These are phyloP conservation scores for Verbena officinalis DNA, from an alignment of 257 asterid genomes.

Conservation along the genomic window DNA sequence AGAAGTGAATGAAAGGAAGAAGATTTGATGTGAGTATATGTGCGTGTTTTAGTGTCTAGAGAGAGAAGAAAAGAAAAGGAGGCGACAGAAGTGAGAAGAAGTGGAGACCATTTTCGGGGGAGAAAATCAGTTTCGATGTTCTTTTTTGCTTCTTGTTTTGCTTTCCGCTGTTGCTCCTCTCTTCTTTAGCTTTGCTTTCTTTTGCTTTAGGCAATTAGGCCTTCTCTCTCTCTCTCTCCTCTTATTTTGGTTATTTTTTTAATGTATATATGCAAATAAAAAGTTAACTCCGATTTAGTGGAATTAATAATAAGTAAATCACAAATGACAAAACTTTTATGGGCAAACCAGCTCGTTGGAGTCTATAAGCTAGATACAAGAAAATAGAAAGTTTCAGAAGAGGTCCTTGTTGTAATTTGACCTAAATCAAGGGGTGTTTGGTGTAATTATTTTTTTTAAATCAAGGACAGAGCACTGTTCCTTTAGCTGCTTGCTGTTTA, in stretches of 20 bases:
- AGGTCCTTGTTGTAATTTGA: too few relatives aligned
- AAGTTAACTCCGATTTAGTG: neutral
- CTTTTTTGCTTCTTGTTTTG: constrained; percentile 43
- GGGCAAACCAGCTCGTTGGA: neutral
- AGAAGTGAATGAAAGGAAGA: constrained; percentile 25
- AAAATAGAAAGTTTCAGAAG: too few relatives aligned
- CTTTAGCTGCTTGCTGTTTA: constrained; percentile 15
- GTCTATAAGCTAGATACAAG: neutral
- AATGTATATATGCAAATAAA: neutral
- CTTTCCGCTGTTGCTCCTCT: constrained; percentile 38
- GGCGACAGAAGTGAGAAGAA: constrained; percentile 46
- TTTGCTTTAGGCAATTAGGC: too few relatives aligned
- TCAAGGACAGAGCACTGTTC: constrained; percentile 14
- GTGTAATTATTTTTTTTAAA: too few relatives aligned
- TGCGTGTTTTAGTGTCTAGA: constrained; percentile 23
- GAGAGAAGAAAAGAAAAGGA: constrained; percentile 33
- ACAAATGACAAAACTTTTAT: neutral
- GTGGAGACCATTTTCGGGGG: constrained; percentile 58
- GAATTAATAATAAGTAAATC: neutral
- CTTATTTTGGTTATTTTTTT: neutral
- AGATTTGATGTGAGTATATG: constrained; percentile 21
- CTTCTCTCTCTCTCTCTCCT: constrained; percentile 22
- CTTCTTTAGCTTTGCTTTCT: constrained; percentile 18
- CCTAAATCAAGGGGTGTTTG: too few relatives aligned
- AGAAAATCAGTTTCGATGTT: constrained; percentile 42